Evolutionary conservation across 257 asterid species (phyloP).

Genomic region (Craterostigma plantagineum): DNA sequence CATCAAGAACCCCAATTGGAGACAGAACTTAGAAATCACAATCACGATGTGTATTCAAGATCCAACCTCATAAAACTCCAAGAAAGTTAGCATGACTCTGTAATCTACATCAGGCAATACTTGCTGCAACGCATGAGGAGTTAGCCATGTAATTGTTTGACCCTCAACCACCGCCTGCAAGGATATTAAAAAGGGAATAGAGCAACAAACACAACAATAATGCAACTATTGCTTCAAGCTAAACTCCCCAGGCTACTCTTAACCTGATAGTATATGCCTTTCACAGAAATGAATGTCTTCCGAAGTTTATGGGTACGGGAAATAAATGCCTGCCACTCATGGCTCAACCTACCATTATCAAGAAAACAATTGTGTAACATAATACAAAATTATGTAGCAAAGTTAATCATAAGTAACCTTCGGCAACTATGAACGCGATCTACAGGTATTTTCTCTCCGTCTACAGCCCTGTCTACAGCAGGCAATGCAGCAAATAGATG

Average conservation of each 20-base stretch:
- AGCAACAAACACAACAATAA: constrained; percentile 7
- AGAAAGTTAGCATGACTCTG: constrained; percentile 70
- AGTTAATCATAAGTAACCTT: constrained; percentile 24
- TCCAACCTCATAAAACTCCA: constrained; percentile 82
- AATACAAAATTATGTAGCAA: too few species aligned
- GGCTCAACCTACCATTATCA: constrained; percentile 55
- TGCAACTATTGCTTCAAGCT: not conserved
- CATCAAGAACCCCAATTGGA: not conserved
- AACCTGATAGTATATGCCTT: constrained; percentile 97
- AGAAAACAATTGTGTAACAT: not conserved
- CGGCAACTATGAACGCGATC: constrained; percentile 68
- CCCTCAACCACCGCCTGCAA: constrained; percentile 86
- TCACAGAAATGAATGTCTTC: constrained; percentile 84
- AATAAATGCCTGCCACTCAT: constrained; percentile 94
- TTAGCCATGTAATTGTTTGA: constrained; percentile 87
- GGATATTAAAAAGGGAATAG: not conserved
- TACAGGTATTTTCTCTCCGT: constrained; percentile 75
- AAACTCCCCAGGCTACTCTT: constrained; percentile 4
- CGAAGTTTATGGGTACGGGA: constrained; percentile 83
- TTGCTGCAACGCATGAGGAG: constrained; percentile 97
- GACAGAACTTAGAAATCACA: not conserved
- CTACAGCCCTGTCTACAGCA: constrained; percentile 58
- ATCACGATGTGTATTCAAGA: not conserved
- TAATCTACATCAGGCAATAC: constrained; percentile 91
- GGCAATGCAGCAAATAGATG: constrained; percentile 98